phyloP scores from a whole-genome alignment of 1,139 yeast species.

The Sugiyamaella japonica region DNA sequence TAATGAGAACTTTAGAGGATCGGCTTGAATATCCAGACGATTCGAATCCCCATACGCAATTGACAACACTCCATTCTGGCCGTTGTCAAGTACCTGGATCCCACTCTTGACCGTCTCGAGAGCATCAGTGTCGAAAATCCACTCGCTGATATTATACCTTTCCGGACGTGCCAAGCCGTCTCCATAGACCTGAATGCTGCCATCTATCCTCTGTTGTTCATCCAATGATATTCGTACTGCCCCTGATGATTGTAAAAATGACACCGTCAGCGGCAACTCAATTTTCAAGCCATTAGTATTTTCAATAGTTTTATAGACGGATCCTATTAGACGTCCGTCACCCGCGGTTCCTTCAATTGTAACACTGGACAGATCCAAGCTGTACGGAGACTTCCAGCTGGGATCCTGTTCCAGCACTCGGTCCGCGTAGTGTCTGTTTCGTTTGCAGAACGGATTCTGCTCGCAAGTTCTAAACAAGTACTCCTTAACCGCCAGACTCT shows the following conservation, averaged over 20 bases:
- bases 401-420: slow-evolving; percentile 40
- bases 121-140: slow-evolving; percentile 51
- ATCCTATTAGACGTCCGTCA: slow-evolving; percentile 16
- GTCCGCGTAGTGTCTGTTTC: slow-evolving; percentile 73
- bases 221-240: slow-evolving; percentile 62
- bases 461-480: slow-evolving; percentile 77
- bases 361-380: slow-evolving; percentile 49
- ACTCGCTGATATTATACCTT: slow-evolving; percentile 63
- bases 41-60: slow-evolving; percentile 47
- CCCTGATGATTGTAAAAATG: slow-evolving; percentile 51
- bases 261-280: slow-evolving; percentile 57
- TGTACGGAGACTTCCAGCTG: slow-evolving; percentile 51
- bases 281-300: slow-evolving; percentile 34
- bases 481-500: slow-evolving; percentile 54
- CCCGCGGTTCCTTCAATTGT: slow-evolving; percentile 34
- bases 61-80: slow-evolving; percentile 14
- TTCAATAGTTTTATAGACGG: slow-evolving; percentile 12
- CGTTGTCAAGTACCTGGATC: slow-evolving; percentile 15
- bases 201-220: slow-evolving; percentile 51
- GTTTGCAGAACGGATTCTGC: slow-evolving; percentile 79
- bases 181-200: slow-evolving; percentile 38
- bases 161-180: slow-evolving; percentile 34
- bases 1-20: slow-evolving; percentile 57
- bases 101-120: slow-evolving; percentile 8
- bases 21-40: slow-evolving; percentile 45